Evolutionary conservation across 208 protist genomes (phyloP), one percentile per base, ranked within the genome.

Genomic region (Trypanosoma brucei): DNA sequence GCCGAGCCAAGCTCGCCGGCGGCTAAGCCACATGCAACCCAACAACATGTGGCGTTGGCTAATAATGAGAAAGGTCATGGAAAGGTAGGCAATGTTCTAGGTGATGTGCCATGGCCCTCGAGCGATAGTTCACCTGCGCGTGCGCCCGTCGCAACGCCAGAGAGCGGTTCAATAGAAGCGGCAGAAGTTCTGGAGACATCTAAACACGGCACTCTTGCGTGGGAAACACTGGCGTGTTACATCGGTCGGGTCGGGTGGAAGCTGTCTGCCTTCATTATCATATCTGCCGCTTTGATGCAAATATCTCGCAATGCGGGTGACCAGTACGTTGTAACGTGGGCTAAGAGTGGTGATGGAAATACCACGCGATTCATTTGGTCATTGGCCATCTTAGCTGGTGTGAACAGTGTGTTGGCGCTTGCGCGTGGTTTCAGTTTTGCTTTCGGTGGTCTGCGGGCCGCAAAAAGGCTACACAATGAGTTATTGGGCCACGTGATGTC

Each of bases 401-500:
- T 64, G 3, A 76, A 76, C 57, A 65, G 53, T 45, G 5, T 64
- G 7, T 33, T 76, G 31, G 70, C 70, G 33, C 51, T 76, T 39
- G 22, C 13, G 9, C 70, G 70, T 54, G 61, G 62, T 39, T 70
- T 76, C 60, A 53, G 52, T 37, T 76, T 76, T 59, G 70, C 70
- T 40, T 33, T 72, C 51, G 70, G 64, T 9, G 70, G 70, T 22
- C 34, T 89, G 37, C 40, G 46, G 1, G 82, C 88, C 1, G 60
- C 75, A 8, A 56, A 67, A 0, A 51, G 54, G 37, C 42, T 94
- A 31, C 88, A 96, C 64, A 51, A 76, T 9, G 65, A 62, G 44
- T 67, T 90, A 51, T 57, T 90, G 52, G 51, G 64, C 44, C 70
- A 75, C 39, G 56, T 90, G 7, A 49, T 73, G 46, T 74, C 71